A percentile compares a stretch with the other conserved stretches of the same genome.
Evolutionary conservation across 257 asterid species (phyloP).

Genomic region (Fraxinus quadrangulata): DNA sequence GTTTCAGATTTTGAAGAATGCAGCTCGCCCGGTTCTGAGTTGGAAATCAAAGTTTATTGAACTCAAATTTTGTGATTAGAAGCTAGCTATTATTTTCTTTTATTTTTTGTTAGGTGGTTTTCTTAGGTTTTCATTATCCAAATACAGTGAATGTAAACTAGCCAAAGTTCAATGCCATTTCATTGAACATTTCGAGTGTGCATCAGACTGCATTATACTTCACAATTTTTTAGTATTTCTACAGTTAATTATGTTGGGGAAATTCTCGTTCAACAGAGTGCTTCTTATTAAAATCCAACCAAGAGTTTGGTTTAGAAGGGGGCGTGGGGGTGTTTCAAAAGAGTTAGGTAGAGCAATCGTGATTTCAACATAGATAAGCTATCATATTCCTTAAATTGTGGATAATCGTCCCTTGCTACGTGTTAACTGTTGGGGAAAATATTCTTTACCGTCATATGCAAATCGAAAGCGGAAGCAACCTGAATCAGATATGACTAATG

Average conservation of each 20-base stretch:
- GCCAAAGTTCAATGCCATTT: conserved; percentile 47
- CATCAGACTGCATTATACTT: neutral
- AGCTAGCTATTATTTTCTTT: no score
- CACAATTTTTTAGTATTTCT: neutral
- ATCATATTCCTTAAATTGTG: no score
- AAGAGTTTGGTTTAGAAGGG: no score
- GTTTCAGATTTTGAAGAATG: conserved; percentile 59
- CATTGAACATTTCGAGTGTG: conserved; percentile 38
- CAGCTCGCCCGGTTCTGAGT: conserved; percentile 34
- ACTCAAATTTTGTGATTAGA: neutral
- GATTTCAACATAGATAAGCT: no score
- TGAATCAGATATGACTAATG: no score
- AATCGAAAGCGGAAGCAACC: no score
- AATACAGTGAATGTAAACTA: neutral
- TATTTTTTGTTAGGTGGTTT: neutral
- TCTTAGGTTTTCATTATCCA: neutral
- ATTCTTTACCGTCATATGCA: no score
- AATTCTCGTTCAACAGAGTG: neutral
- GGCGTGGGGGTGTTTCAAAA: no score
- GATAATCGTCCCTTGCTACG: no score
- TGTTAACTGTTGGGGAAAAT: no score
- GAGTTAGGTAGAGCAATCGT: no score
- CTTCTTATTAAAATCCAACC: neutral
- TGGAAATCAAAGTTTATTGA: conserved; percentile 51
- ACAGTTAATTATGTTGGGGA: neutral